These are phyloP conservation scores for Cynara cardunculus DNA, from an alignment of 129 eudicot species.

Conservation along the genomic window DNA sequence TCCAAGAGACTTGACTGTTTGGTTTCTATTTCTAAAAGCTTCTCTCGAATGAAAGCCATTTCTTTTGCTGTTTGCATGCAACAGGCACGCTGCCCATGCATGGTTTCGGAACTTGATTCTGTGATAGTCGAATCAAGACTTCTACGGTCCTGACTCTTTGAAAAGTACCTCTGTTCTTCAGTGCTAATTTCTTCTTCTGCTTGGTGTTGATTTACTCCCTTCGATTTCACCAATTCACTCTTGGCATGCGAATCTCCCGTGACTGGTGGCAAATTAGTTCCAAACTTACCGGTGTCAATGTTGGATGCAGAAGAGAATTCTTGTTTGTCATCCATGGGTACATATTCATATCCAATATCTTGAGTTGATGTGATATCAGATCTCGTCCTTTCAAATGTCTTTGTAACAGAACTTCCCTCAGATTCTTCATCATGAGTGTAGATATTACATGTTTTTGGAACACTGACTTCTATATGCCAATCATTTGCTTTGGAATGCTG, in stretches of 20 bases:
- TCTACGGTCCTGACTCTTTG: slow-evolving; percentile 51
- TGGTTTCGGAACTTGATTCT: slow-evolving; percentile 45
- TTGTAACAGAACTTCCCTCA: slow-evolving; percentile 68
- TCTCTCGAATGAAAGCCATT: slow-evolving; percentile 52
- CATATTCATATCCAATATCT: slow-evolving; percentile 56
- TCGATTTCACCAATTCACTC: slow-evolving; percentile 35
- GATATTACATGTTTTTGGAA: slow-evolving; percentile 53
- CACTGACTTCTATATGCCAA: slow-evolving; percentile 76
- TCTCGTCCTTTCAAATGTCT: slow-evolving; percentile 50
- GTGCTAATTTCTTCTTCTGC: slow-evolving; percentile 48
- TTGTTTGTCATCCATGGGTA: slow-evolving; percentile 72
- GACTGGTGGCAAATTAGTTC: slow-evolving; percentile 28
- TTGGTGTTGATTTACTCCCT: slow-evolving; percentile 32
- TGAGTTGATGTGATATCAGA: slow-evolving; percentile 52
- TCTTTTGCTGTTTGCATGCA: slow-evolving; percentile 72
- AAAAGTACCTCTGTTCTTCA: slow-evolving; percentile 49
- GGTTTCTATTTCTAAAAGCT: slow-evolving; percentile 80
- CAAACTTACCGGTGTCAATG: slow-evolving; percentile 31
- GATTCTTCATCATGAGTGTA: slow-evolving; percentile 71
- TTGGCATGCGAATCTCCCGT: slow-evolving; percentile 29
- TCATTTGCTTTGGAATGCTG: slow-evolving; percentile 44
- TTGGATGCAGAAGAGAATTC: slow-evolving; percentile 64
- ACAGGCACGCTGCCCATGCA: slow-evolving; percentile 38
- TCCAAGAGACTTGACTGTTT: slow-evolving; percentile 79
- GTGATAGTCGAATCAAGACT: slow-evolving; percentile 84